Evolutionary conservation across 1,284 basidiomycete genomes (phyloP).

Genomic region (Anthracocystis panici-leucophaei): DNA sequence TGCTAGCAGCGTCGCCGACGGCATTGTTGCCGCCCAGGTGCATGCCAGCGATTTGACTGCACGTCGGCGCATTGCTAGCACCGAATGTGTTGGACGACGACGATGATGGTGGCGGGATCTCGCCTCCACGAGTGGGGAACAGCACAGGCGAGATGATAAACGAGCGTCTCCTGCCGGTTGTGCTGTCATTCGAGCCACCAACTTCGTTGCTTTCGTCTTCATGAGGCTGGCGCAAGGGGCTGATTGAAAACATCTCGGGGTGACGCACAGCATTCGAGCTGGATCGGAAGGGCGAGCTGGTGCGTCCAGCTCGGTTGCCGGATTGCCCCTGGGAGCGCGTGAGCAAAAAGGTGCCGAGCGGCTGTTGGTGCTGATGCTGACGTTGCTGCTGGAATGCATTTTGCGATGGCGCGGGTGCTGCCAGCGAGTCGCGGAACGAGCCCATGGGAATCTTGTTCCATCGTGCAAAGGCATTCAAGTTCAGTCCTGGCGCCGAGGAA

Average conservation of each 20-base stretch:
- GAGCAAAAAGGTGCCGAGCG: constrained; percentile 57
- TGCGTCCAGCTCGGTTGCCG: constrained; percentile 25
- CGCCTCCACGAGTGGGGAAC: constrained; percentile 54
- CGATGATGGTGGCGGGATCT: constrained; percentile 46
- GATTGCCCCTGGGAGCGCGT: constrained; percentile 47
- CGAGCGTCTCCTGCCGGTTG: constrained; percentile 31
- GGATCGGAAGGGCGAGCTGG: constrained; percentile 60
- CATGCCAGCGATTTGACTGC: constrained; percentile 36
- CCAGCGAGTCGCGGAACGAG: constrained; percentile 65
- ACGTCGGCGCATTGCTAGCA: constrained; percentile 26
- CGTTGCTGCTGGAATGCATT: constrained; percentile 35
- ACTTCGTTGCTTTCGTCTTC: constrained; percentile 26
- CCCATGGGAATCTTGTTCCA: constrained; percentile 68
- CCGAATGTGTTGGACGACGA: constrained; percentile 22
- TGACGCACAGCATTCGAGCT: constrained; percentile 40
- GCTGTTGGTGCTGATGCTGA: constrained; percentile 39
- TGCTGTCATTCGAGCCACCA: constrained; percentile 25
- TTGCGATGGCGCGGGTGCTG: constrained; percentile 22
- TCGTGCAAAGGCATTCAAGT: constrained; percentile 62
- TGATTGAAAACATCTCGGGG: constrained; percentile 50
- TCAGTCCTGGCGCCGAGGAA: constrained; percentile 43
- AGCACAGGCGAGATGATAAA: constrained; percentile 62
- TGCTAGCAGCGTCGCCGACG: constrained; percentile 37
- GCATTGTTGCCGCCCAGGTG: constrained; percentile 25
- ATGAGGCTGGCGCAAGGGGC: constrained; percentile 34